Evolutionary conservation across 2,329 filamentous ascomycete species (phyloP), one percentile per base, ranked within the genome.

Genomic region (Herpotrichia juniperi): DNA sequence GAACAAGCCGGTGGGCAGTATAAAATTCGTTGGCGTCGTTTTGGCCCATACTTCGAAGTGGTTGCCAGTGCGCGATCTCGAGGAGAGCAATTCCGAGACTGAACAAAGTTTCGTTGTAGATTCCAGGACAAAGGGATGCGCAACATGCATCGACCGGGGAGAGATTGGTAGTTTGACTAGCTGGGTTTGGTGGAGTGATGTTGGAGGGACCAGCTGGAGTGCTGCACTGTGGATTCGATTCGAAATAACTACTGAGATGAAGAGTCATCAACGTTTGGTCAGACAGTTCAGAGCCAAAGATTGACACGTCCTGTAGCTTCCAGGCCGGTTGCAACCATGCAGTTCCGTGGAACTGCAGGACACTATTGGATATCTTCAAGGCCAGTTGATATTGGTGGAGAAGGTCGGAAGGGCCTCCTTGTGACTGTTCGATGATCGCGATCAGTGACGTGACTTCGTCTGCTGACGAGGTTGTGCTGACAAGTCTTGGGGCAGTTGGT

Each of bases 61-160:
- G 35, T 21, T 50, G 12, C 40, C 49, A 52, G 28, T 56, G 49
- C 21, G 49, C 45, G 21, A 52, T 49, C 43, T 56, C 53, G 2
- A 52, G 44, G 19, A 56, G 35, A 12, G 47, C 48, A 11, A 56
- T 42, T 8, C 46, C 53, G 8, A 52, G 40, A 17, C 43, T 45
- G 45, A 52, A 56, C 8, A 56, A 34, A 5, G 49, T 50, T 24
- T 46, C 43, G 28, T 56, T 56, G 32, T 52, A 49, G 12, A 52
- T 47, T 5, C 28, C 31, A 19, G 39, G 21, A 16, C 39, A 42
- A 25, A 42, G 39, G 14, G 7, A 17, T 21, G n/a, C 26, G 19
- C 7, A 16, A 12, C 12, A 45, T 45, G 42, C 7, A 17, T 31
- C 19, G 26, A 19, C 19, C 7, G 24, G 12, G 7, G 24, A 45